phyloP scores from a whole-genome alignment of 1,284 basidiomycete species.

The Tilletiopsis washingtonensis region DNA sequence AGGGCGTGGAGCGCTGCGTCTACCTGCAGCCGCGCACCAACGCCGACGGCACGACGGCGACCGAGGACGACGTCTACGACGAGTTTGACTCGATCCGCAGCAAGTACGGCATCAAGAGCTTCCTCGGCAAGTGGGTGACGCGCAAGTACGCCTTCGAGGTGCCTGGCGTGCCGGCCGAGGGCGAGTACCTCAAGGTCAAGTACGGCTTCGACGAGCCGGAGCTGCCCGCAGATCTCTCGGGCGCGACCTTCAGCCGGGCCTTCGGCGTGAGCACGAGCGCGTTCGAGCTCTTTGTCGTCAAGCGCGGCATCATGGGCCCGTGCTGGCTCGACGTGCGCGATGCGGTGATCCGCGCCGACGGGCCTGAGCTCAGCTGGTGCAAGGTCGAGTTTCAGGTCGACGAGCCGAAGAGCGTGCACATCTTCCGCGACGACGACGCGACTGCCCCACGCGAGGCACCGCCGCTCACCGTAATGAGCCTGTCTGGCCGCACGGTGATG shows the following conservation, averaged over 20 bases:
- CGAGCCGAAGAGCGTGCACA: slow-evolving; percentile 80
- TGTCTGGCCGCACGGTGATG: slow-evolving; percentile 82
- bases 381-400: slow-evolving; percentile 81
- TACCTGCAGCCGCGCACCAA: slow-evolving; percentile 67
- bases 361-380: slow-evolving; percentile 47
- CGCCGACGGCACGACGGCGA: slow-evolving; percentile 45
- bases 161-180: slow-evolving; percentile 70
- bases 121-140: slow-evolving; percentile 62
- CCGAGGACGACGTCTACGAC: slow-evolving; percentile 61
- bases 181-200: slow-evolving; percentile 71
- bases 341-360: slow-evolving; percentile 47
- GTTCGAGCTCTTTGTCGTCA: slow-evolving; percentile 89
- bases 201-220: slow-evolving; percentile 47
- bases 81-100: slow-evolving; percentile 77
- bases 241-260: slow-evolving; percentile 74
- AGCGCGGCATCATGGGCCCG: slow-evolving; percentile 96
- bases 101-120: slow-evolving; percentile 67
- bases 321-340: slow-evolving; percentile 82
- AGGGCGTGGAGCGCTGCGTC: slow-evolving; percentile 81
- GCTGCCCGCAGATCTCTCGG: slow-evolving; percentile 61
- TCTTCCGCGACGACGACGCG: slow-evolving; percentile 62
- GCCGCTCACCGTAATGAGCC: slow-evolving; percentile 81
- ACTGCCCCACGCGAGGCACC: slow-evolving; percentile 71
- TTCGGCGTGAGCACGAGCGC: slow-evolving; percentile 89
- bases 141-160: slow-evolving; percentile 91